Evolutionary conservation across 768 basidiomycete species (phyloP).

Genomic region (Ramaria sp.): DNA sequence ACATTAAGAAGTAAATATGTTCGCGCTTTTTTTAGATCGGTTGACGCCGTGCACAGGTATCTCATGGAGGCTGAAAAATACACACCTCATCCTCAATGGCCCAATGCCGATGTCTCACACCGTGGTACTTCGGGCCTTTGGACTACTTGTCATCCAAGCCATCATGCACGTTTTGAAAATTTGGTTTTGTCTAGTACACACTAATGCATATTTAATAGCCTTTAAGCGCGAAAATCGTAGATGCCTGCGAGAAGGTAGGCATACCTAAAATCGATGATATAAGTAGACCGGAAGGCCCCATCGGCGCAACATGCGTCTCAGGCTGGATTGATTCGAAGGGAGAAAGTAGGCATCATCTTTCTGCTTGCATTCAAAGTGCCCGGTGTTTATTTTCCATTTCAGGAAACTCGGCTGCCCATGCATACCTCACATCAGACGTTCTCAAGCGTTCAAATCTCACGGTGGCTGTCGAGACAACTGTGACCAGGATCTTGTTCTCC

Average conservation of each 20-base stretch:
- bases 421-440: slow-evolving; percentile 16
- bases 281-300: slow-evolving; percentile 11
- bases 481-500: slow-evolving; percentile 15
- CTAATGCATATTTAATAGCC: not conserved
- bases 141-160: not conserved
- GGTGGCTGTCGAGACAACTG: slow-evolving; percentile 12
- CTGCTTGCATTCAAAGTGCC: not conserved
- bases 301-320: slow-evolving; percentile 11
- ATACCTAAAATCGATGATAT: slow-evolving; percentile 12
- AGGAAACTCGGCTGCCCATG: slow-evolving; percentile 20
- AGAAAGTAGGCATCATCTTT: slow-evolving; percentile 10
- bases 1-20: slow-evolving; percentile 8
- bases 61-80: slow-evolving; percentile 15
- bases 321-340: slow-evolving; percentile 13
- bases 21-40: not conserved
- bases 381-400: not conserved
- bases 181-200: not conserved
- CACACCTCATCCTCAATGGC: slow-evolving; percentile 2
- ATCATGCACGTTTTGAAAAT: not conserved
- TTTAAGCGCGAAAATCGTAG: not conserved
- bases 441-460: slow-evolving; percentile 18
- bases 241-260: slow-evolving; percentile 1
- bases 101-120: not conserved
- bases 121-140: slow-evolving; percentile 11
- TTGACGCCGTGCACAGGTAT: slow-evolving; percentile 12